These are phyloP conservation scores for Serendipita sp. DNA, from an alignment of 768 basidiomycete species.

Conservation along the genomic window DNA sequence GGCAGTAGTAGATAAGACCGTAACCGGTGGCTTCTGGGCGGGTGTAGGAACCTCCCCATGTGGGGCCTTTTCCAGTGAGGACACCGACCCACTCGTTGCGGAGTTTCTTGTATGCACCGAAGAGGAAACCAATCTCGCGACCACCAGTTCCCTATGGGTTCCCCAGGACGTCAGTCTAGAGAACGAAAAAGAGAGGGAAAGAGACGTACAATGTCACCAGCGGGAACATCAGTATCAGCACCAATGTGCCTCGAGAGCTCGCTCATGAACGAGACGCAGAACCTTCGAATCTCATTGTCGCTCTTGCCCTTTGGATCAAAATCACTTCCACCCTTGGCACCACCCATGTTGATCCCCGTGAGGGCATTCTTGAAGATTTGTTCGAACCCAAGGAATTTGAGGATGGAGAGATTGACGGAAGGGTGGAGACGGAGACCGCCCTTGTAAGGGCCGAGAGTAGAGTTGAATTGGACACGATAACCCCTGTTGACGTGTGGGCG, in stretches of 20 bases:
- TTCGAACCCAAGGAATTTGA: conserved; percentile 74
- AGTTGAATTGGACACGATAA: conserved; percentile 66
- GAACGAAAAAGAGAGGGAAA: neutral
- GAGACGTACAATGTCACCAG: conserved; percentile 35
- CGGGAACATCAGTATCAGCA: conserved; percentile 59
- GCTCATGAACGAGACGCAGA: conserved; percentile 56
- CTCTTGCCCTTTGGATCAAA: conserved; percentile 73
- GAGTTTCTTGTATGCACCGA: conserved; percentile 62
- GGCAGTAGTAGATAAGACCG: conserved; percentile 51
- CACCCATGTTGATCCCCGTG: conserved; percentile 61
- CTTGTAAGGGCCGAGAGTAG: conserved; percentile 63
- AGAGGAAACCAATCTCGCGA: conserved; percentile 60
- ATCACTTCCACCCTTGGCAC: conserved; percentile 65
- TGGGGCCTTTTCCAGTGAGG: conserved; percentile 53
- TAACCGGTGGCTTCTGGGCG: conserved; percentile 60
- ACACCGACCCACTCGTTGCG: conserved; percentile 54
- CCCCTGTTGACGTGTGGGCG: conserved; percentile 52
- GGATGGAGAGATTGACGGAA: conserved; percentile 63
- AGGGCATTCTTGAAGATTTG: conserved; percentile 71
- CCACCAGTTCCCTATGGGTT: conserved; percentile 40
- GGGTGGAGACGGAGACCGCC: conserved; percentile 67
- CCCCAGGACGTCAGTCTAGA: neutral
- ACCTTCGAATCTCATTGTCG: conserved; percentile 54
- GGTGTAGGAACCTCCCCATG: conserved; percentile 59
- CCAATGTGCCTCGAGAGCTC: conserved; percentile 62